These are phyloP conservation scores for Cucumis cinereus DNA, from an alignment of 306 rosid genomes.

Conservation along the genomic window DNA sequence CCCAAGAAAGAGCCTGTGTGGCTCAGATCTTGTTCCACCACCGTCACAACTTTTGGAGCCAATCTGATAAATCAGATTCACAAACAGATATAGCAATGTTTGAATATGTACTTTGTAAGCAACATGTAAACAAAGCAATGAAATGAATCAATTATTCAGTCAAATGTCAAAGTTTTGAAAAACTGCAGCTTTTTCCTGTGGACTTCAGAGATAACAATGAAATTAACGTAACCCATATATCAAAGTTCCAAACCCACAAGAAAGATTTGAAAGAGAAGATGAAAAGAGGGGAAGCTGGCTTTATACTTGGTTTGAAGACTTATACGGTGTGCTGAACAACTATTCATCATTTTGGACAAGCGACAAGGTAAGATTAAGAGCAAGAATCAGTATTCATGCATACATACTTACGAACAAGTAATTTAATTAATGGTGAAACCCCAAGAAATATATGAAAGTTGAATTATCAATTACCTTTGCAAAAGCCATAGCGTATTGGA, in stretches of 20 bases:
- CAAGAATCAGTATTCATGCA: background rate
- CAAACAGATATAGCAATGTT: background rate
- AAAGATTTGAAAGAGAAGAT: background rate
- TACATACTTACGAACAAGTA: background rate
- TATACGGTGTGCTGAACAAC: background rate
- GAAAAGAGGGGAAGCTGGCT: background rate
- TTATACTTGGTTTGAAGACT: background rate
- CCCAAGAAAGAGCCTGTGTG: slow-evolving; percentile 87
- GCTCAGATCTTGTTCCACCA: slow-evolving; percentile 90
- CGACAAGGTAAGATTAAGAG: background rate
- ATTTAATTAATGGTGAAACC: background rate
- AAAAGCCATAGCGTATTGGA: slow-evolving; percentile 79
- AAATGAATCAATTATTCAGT: background rate
- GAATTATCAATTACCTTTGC: slow-evolving; percentile 44
- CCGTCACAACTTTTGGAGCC: slow-evolving; percentile 95
- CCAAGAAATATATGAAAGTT: background rate
- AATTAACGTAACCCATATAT: background rate
- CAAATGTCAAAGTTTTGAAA: background rate
- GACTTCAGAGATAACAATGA: background rate
- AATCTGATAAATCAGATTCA: slow-evolving; percentile 36
- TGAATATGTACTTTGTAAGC: background rate
- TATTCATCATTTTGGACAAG: background rate
- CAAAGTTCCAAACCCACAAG: background rate
- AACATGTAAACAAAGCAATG: background rate
- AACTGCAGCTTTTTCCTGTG: background rate